phyloP scores from a whole-genome alignment of 2,329 filamentous ascomycete genomes.

The Aspergillus thermomutatus region DNA sequence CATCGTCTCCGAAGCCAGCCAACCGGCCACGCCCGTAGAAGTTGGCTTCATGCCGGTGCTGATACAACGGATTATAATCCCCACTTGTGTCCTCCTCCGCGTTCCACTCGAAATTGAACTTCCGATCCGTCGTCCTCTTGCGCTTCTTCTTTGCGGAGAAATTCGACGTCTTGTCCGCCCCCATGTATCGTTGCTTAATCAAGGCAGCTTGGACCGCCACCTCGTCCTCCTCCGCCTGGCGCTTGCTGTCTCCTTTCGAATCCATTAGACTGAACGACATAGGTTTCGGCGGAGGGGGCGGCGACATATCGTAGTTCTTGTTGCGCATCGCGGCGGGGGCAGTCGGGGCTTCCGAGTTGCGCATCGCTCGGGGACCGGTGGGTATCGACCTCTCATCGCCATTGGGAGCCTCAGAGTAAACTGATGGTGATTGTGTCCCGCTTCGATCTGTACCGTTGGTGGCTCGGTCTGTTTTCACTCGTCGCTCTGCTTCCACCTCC shows the following conservation, averaged over 20 bases:
- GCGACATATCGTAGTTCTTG: slow-evolving; percentile 52
- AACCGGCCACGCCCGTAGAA: slow-evolving; percentile 68
- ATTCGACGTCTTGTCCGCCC: slow-evolving; percentile 80
- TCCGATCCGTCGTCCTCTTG: slow-evolving; percentile 86
- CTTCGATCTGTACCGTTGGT: slow-evolving; percentile 25
- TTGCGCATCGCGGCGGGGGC: slow-evolving; percentile 65
- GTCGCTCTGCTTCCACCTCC: slow-evolving; percentile 63
- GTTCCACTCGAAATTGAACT: slow-evolving; percentile 99
- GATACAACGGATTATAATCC: slow-evolving; percentile 79
- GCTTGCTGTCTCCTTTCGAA: slow-evolving; percentile 42
- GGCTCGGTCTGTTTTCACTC: slow-evolving; percentile 42
- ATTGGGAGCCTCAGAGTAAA: slow-evolving; percentile 20
- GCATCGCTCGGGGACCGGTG: slow-evolving; percentile 69
- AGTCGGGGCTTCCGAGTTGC: slow-evolving; percentile 53
- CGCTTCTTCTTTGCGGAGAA: slow-evolving; percentile 97
- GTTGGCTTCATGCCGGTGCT: slow-evolving; percentile 61
- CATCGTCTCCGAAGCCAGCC: slow-evolving; percentile 63
- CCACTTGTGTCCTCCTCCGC: slow-evolving; percentile 86
- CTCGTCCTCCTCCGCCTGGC: slow-evolving; percentile 52
- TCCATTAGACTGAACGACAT: slow-evolving; percentile 25
- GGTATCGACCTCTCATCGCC: slow-evolving; percentile 49
- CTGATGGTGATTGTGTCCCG: slow-evolving; percentile 16
- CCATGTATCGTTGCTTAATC: slow-evolving; percentile 82
- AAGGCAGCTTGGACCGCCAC: slow-evolving; percentile 67
- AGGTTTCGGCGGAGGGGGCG: slow-evolving; percentile 43